phyloP scores from a whole-genome alignment of 1,284 basidiomycete species.

The Leccinum pallidistipes region DNA sequence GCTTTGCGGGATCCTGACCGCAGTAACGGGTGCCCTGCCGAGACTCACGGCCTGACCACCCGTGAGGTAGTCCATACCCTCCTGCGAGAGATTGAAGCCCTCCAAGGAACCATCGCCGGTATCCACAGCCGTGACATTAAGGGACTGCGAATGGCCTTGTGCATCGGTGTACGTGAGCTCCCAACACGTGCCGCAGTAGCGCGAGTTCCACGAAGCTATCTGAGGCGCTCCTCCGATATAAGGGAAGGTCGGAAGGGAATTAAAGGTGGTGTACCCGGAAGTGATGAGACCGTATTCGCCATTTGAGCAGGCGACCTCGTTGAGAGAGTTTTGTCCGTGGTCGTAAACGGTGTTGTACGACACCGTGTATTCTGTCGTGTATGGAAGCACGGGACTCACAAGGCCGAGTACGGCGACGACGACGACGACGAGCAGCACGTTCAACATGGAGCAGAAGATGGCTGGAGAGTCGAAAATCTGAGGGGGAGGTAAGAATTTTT shows the following conservation, averaged over 20 bases:
- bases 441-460: background rate
- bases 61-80: slow-evolving; percentile 23
- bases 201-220: slow-evolving; percentile 30
- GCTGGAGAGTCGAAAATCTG: background rate
- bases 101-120: slow-evolving; percentile 42
- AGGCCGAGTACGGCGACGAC: slow-evolving; percentile 4
- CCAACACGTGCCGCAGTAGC: slow-evolving; percentile 30
- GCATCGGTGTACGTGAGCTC: slow-evolving; percentile 33
- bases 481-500: background rate
- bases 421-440: background rate
- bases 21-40: slow-evolving; percentile 14
- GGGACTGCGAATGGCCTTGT: slow-evolving; percentile 18
- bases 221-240: slow-evolving; percentile 46
- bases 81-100: slow-evolving; percentile 40
- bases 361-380: slow-evolving; percentile 15
- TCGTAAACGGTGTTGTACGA: slow-evolving; percentile 39
- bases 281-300: slow-evolving; percentile 41
- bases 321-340: slow-evolving; percentile 32
- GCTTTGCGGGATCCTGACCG: background rate
- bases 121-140: slow-evolving; percentile 36
- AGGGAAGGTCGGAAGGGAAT: slow-evolving; percentile 49
- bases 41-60: background rate
- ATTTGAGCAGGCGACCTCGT: slow-evolving; percentile 48
- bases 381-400: slow-evolving; percentile 4
- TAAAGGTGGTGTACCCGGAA: slow-evolving; percentile 43